Base-by-base conservation (phyloP, 768 basidiomycete genomes). In the Exidia glandulosa region DNA sequence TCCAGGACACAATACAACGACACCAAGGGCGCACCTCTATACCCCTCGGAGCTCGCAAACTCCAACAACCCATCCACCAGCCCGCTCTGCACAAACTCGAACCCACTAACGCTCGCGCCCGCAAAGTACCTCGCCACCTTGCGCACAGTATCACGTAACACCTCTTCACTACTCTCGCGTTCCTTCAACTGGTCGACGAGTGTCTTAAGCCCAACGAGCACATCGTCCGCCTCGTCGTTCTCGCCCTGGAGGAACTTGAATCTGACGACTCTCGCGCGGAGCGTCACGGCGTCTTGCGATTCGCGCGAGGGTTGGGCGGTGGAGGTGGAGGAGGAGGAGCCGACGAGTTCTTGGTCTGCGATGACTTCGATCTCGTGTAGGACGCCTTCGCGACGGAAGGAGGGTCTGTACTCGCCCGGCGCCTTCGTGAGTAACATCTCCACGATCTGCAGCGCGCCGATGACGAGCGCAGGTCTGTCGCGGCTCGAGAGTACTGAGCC, bases 321-420 rank as follows among this genome's bases (percentile, higher is more conserved):
- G 34, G 34, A 7, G 34, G 34, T 16, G 7, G 34, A 7, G 34
- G 34, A 16, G 7, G 34, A 16, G 7, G 34, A 16, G 7, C 7
- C 34, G 34, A 16, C 34, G 36, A 95, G 75, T 7, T 79, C 68
- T 56, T 86, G 81, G 13, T 78, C 78, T 6, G 92, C 87, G 31
- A 94, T 74, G 9, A 75, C 70, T 64, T 94, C 93, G 36, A 99
- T 85, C 70, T 98, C 96, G 71, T 97, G 90, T 71, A 96, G 86
- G 31, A 98, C 96, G 9, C 96, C 96, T 73, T 99, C 95, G 31
- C 94, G 81, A 25, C 90, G 84, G 79, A 98, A 93, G 0, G 87
- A 85, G 19, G 91, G 88, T 67, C 84, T 85, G 73, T 96, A 98
- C 57, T 91, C 80, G 13, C 83, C 75, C 9, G 91, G 87, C 48